Evolutionary conservation across 768 basidiomycete genomes (phyloP), one percentile per base, ranked within the genome.

Genomic region (Rhodotorula kratochvilovae): DNA sequence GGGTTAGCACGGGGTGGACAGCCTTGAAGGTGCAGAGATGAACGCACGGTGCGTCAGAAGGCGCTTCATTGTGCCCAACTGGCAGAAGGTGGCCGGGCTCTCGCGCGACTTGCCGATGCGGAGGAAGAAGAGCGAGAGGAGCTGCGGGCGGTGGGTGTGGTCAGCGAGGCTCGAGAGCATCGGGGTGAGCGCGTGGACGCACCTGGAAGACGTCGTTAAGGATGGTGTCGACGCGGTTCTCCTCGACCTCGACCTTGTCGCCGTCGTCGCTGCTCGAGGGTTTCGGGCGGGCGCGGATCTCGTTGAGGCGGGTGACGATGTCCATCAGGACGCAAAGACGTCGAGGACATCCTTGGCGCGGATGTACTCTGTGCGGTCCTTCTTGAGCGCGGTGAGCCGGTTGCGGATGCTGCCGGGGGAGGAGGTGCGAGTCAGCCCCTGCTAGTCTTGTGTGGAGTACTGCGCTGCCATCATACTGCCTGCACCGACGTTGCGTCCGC

Each of bases 91-190:
- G 35, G 94, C 95, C 0, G 95, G 94, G 17, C 89, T 89, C 80
- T 97, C 94, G 75, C 88, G 87, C 51, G 91, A 93, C 83, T 93
- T 94, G 54, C 96, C 96, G 72, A 99, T 93, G 48, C 94, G 96
- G 77, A 99, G 87, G 84, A 93, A 99, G 85, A 96, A 97, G 74
- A 99, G 86, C 23, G 92, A 95, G 55, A 99, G 86, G 60, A 99
- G 85, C 64, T 74, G 7, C 6, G 29, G 5, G 3, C 2, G 2
- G 45, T 36, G 35, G 23, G 23, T 3, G 12, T 10, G 12, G 36
- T 59, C 27, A 51, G 65, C 10, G 7, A 10, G 25, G 53, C 27
- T 13, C 3, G 19, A 23, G 35, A 7, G 45, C 27, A 12, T 23
- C 27, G 16, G 31, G 17, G 35, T 17, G n/a, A n/a, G n/a, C n/a